A percentile compares a stretch with the other conserved stretches of the same genome.
Evolutionary conservation across 345 rosid species (phyloP).

Genomic region (Salix viminalis): DNA sequence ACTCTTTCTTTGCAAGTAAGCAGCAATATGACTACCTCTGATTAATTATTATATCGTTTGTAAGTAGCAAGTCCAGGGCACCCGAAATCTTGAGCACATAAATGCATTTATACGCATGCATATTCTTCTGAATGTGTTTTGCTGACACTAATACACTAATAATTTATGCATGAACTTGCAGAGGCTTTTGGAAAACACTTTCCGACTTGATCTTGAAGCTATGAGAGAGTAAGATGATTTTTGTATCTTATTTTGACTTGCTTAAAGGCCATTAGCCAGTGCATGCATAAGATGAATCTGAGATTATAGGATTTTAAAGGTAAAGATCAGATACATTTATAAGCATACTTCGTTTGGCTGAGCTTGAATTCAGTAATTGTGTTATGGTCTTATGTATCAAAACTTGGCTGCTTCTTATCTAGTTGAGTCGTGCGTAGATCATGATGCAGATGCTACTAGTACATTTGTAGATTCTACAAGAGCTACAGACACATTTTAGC

Average conservation of each 20-base stretch:
- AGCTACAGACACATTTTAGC: not conserved
- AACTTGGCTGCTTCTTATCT: not conserved
- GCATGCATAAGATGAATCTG: slow-evolving; percentile 1
- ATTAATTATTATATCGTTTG: not conserved
- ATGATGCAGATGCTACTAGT: not conserved
- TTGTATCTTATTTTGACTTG: not conserved
- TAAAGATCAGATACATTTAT: not conserved
- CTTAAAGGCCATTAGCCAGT: not conserved
- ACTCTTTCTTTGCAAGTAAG: slow-evolving; percentile 83
- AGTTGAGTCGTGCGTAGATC: not conserved
- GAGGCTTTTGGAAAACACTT: slow-evolving; percentile 90
- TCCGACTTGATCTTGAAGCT: slow-evolving; percentile 80
- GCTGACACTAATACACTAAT: slow-evolving; percentile 5
- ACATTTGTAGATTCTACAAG: not conserved
- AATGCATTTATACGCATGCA: not conserved
- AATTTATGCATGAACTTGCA: slow-evolving; percentile 36
- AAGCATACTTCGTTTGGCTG: not conserved
- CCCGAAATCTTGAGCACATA: no score
- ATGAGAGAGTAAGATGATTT: slow-evolving; percentile 72
- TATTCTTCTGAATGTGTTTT: not conserved
- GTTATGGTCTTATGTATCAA: not conserved
- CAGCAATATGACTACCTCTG: not conserved
- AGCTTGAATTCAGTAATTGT: not conserved
- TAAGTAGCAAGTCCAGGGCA: not conserved
- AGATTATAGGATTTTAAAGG: not conserved